phyloP scores from a whole-genome alignment of 257 asterid species.

The Primulina eburnea region DNA sequence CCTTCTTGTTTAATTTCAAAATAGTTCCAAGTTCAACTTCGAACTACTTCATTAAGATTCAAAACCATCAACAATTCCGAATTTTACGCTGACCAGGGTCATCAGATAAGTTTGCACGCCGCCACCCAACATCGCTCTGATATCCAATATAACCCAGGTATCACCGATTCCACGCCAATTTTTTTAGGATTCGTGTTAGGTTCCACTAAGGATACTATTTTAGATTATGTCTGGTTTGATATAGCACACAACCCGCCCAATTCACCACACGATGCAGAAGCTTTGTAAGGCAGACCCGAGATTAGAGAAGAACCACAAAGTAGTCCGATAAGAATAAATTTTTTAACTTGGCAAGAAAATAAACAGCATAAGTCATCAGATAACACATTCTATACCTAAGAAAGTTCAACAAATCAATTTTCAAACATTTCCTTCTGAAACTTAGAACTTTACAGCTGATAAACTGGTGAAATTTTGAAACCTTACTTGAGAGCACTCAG shows the following conservation, averaged over 20 bases:
- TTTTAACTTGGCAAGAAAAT: slow-evolving; percentile 11
- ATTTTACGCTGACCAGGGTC: too few relatives aligned
- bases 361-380: neutral
- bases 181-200: neutral
- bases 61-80: too few relatives aligned
- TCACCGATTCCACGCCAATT: neutral
- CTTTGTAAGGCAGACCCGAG: neutral
- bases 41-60: too few relatives aligned
- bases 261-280: neutral
- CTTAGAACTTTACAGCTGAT: slow-evolving; percentile 11
- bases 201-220: neutral
- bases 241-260: slow-evolving; percentile 1
- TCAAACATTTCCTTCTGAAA: slow-evolving; percentile 2
- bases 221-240: neutral
- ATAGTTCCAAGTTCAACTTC: too few relatives aligned
- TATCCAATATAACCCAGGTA: slow-evolving; percentile 2
- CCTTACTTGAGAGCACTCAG: slow-evolving; percentile 6
- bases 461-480: neutral
- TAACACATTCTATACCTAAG: slow-evolving; percentile 8
- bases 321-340: neutral
- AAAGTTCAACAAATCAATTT: slow-evolving; percentile 16
- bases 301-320: neutral
- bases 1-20: too few relatives aligned
- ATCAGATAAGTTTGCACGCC: neutral
- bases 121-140: neutral